Evolutionary conservation across 139 green algal species (phyloP), one percentile per base, ranked within the genome.

Genomic region (Astrephomene gubernaculifera): DNA sequence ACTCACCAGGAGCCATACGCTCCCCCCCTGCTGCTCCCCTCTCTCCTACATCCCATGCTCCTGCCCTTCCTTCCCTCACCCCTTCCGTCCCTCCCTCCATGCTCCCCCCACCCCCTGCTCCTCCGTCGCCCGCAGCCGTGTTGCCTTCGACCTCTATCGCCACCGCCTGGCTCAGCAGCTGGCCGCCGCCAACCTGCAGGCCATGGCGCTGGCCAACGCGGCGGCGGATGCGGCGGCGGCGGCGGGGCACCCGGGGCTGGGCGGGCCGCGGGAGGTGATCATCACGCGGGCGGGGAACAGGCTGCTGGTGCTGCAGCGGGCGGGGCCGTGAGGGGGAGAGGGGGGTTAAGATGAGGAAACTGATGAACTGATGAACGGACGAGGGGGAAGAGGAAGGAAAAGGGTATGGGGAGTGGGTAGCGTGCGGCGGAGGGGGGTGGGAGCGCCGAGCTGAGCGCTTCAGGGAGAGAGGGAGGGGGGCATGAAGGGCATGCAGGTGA

Each of bases 81-180:
- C 63, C 63, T 70, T n/a, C n/a, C 29, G n/a, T n/a, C n/a, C n/a
- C n/a, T n/a, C n/a, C n/a, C n/a, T n/a, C n/a, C n/a, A n/a, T n/a
- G n/a, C n/a, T n/a, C n/a, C n/a, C n/a, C n/a, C n/a, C n/a, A 41
- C 70, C 8, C 72, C 29, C 71, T 31, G 9, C 33, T 22, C 75
- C 39, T 68, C 29, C 21, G 22, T 43, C 22, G 33, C 35, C 76
- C 61, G 19, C 64, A 86, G 79, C 12, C 79, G 79, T 19, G 52
- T 86, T 22, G 64, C 79, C 0, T 86, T 86, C 65, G 79, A 86
- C 64, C 64, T 86, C 35, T 86, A 86, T 65, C 79, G 79, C 45
- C 65, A 86, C 79, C 79, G 79, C 10, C 64, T 86, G 65, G 65
- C 79, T 45, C 79, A 86, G 65, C 79, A 86, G 79, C 65, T 86